phyloP scores from a whole-genome alignment of 208 protist genomes.

The Acanthamoeba castellanii region DNA sequence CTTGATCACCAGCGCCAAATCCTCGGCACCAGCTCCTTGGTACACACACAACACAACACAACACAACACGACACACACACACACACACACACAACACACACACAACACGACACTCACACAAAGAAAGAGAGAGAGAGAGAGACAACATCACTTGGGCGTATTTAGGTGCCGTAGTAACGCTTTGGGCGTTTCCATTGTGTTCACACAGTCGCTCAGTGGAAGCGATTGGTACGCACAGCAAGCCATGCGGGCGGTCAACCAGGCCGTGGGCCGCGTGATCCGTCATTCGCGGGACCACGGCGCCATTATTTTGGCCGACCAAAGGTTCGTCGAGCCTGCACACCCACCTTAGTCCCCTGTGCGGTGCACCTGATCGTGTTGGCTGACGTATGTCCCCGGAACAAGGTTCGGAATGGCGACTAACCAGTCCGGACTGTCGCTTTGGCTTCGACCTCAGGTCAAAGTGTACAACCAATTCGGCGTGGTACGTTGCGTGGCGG shows the following conservation, averaged over 20 bases:
- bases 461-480: slow-evolving; percentile 39
- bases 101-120: too few relatives aligned
- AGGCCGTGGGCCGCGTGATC: slow-evolving; percentile 97
- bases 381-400: background rate
- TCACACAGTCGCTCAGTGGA: slow-evolving; percentile 87
- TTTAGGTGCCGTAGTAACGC: background rate
- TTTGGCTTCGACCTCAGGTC: slow-evolving; percentile 49
- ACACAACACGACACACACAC: too few relatives aligned
- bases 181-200: background rate
- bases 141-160: too few relatives aligned
- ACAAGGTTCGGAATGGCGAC: background rate
- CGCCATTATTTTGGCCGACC: slow-evolving; percentile 95
- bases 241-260: slow-evolving; percentile 97
- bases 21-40: background rate
- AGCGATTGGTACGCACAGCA: slow-evolving; percentile 95
- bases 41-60: background rate
- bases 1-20: slow-evolving; percentile 83
- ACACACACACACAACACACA: too few relatives aligned
- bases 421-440: slow-evolving; percentile 29
- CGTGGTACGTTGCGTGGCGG: background rate
- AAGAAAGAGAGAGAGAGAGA: too few relatives aligned
- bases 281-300: slow-evolving; percentile 97
- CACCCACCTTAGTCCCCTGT: background rate
- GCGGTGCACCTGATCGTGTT: background rate
- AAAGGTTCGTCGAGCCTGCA: background rate